Conservation (phyloP, 1,139 yeast species). For the Yamadazyma siamensis region DNA sequence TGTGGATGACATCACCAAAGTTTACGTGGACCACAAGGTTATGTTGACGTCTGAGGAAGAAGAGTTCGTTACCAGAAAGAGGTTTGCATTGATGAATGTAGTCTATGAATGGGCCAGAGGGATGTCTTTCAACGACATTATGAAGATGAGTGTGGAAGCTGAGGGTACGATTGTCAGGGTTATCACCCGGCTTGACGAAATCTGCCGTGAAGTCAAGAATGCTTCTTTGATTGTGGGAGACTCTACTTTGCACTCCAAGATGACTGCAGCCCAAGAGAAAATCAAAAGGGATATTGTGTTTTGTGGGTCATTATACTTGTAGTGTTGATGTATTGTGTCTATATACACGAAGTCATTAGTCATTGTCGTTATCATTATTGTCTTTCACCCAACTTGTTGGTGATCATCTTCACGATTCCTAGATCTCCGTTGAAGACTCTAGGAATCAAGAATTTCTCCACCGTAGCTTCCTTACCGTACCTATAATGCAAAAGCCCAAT, state of each 20-base stretch:
- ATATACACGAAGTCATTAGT: neutral
- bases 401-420: constrained; percentile 21
- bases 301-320: constrained; percentile 90
- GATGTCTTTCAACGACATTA: constrained; percentile 83
- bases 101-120: constrained; percentile 99
- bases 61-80: constrained; percentile 73
- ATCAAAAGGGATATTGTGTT: constrained; percentile 96
- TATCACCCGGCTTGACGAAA: constrained; percentile 88
- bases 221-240: constrained; percentile 96
- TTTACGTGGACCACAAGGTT: constrained; percentile 68
- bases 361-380: neutral
- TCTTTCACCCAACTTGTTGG: constrained; percentile 8
- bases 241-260: constrained; percentile 77
- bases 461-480: constrained; percentile 21
- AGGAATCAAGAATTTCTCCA: constrained; percentile 25
- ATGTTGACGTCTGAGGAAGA: constrained; percentile 81
- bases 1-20: constrained; percentile 57
- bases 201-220: constrained; percentile 90
- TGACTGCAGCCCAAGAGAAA: constrained; percentile 89
- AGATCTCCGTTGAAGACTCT: constrained; percentile 27
- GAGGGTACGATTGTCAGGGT: constrained; percentile 99
- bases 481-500: constrained; percentile 34
- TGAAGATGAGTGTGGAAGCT: constrained; percentile 82
- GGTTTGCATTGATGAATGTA: constrained; percentile 89
- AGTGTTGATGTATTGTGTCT: constrained; percentile 11